Evolutionary conservation across 2,329 filamentous ascomycete genomes (phyloP).

Genomic region (Chalara sp.): DNA sequence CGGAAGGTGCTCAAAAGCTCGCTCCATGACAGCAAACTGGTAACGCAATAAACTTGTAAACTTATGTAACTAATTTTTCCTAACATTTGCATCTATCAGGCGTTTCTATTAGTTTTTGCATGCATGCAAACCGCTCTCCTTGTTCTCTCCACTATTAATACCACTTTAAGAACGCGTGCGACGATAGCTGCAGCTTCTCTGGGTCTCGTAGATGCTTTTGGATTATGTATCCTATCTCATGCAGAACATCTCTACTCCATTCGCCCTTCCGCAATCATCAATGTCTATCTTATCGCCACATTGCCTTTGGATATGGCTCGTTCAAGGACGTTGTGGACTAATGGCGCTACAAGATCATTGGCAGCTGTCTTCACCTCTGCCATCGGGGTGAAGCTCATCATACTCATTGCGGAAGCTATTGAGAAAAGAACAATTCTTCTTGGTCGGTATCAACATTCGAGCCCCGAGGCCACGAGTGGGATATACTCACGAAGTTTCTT

Average conservation of each 20-base stretch:
- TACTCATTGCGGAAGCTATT: slow-evolving; percentile 29
- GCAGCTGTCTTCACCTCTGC: slow-evolving; percentile 29
- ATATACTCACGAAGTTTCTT: slow-evolving; percentile 32
- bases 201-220: slow-evolving; percentile 11
- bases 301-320: slow-evolving; percentile 20
- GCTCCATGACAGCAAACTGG: slow-evolving; percentile 16
- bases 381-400: slow-evolving; percentile 29
- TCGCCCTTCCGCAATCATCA: slow-evolving; percentile 19
- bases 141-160: slow-evolving; percentile 6
- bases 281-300: slow-evolving; percentile 19
- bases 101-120: slow-evolving; percentile 22
- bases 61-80: neutral
- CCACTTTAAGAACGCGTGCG: slow-evolving; percentile 9
- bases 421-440: slow-evolving; percentile 31
- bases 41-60: slow-evolving; percentile 2
- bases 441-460: slow-evolving; percentile 21
- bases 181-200: slow-evolving; percentile 14
- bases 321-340: slow-evolving; percentile 16
- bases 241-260: slow-evolving; percentile 19
- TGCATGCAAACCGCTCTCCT: slow-evolving; percentile 14
- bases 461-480: slow-evolving; percentile 33
- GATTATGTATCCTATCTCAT: slow-evolving; percentile 16
- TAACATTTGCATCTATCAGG: slow-evolving; percentile 12
- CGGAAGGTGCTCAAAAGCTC: slow-evolving; percentile 16
- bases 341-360: slow-evolving; percentile 24